These are phyloP conservation scores for Immersiporthe knoxdaviesiana DNA, from an alignment of 2,329 filamentous ascomycete genomes.

Conservation along the genomic window DNA sequence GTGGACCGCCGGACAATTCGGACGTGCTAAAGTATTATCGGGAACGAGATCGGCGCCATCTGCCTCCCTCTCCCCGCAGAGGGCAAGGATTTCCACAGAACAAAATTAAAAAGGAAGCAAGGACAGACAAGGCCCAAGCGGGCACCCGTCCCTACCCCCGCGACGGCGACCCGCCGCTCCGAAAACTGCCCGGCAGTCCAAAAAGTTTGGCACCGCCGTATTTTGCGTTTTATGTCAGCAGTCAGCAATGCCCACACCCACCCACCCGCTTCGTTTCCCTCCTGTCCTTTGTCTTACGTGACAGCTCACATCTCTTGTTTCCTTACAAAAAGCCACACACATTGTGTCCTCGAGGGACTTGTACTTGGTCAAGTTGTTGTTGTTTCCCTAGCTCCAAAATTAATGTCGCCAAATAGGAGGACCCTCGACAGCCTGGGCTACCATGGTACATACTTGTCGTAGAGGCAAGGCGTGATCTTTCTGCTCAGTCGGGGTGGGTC, in stretches of 20 bases:
- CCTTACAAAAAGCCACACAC: conserved; percentile 61
- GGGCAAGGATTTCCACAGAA: not conserved
- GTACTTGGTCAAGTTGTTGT: conserved; percentile 46
- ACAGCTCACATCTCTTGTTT: conserved; percentile 7
- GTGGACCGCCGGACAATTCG: not conserved
- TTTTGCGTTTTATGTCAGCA: not conserved
- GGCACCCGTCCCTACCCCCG: conserved; percentile 10
- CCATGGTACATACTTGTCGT: no score
- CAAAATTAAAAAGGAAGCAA: not conserved
- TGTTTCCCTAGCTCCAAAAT: conserved; percentile 53
- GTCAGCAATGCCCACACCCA: not conserved
- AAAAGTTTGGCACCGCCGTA: not conserved
- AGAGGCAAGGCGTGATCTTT: not conserved
- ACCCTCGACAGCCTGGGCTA: conserved; percentile 58
- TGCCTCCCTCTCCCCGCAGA: not conserved
- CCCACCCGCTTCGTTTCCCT: not conserved
- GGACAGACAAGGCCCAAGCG: not conserved
- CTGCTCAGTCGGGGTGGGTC: conserved; percentile 2
- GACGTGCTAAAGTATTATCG: not conserved
- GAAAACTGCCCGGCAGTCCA: not conserved
- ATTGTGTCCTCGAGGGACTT: conserved; percentile 34
- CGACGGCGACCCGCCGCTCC: conserved; percentile 11
- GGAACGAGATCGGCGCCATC: not conserved
- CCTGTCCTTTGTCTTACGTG: conserved; percentile 7
- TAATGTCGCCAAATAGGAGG: not conserved